Percentiles rank a stretch among this genome's conserved stretches.
phyloP scores from a whole-genome alignment of 2,329 filamentous ascomycete species.

The Neoarthrinium moseri region DNA sequence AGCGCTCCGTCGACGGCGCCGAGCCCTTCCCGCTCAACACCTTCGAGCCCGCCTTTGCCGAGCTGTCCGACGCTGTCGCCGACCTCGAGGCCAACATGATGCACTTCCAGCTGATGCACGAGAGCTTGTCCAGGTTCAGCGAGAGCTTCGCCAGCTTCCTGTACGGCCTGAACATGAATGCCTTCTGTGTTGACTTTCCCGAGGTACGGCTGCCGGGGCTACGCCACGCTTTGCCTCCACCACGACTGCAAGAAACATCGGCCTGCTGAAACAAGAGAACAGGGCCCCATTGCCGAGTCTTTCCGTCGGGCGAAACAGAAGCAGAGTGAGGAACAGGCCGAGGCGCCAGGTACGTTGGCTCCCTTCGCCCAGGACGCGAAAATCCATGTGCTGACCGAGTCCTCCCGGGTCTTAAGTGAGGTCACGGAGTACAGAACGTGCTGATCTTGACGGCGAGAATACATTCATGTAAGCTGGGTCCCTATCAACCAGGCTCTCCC shows the following conservation, averaged over 20 bases:
- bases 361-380: neutral
- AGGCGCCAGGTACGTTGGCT: conserved; percentile 8
- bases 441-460: conserved; percentile 61
- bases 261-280: conserved; percentile 3
- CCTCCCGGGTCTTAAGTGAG: no score
- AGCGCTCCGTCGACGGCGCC: conserved; percentile 49
- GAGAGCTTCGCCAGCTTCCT: conserved; percentile 95
- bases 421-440: conserved; percentile 26
- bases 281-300: conserved; percentile 83
- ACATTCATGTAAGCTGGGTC: conserved; percentile 71
- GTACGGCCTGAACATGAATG: conserved; percentile 98
- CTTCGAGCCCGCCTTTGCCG: conserved; percentile 88
- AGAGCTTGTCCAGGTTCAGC: conserved; percentile 87
- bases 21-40: conserved; percentile 71
- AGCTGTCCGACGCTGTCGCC: conserved; percentile 89
- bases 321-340: conserved; percentile 50
- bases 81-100: conserved; percentile 97
- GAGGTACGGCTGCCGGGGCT: conserved; percentile 57
- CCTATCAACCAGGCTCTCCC: neutral
- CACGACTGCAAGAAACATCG: neutral
- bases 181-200: conserved; percentile 96
- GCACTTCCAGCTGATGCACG: conserved; percentile 96
- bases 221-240: neutral
- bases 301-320: conserved; percentile 67
- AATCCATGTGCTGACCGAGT: no score